phyloP scores from a whole-genome alignment of 2,329 filamentous ascomycete species.

The Albifimbria verrucaria region DNA sequence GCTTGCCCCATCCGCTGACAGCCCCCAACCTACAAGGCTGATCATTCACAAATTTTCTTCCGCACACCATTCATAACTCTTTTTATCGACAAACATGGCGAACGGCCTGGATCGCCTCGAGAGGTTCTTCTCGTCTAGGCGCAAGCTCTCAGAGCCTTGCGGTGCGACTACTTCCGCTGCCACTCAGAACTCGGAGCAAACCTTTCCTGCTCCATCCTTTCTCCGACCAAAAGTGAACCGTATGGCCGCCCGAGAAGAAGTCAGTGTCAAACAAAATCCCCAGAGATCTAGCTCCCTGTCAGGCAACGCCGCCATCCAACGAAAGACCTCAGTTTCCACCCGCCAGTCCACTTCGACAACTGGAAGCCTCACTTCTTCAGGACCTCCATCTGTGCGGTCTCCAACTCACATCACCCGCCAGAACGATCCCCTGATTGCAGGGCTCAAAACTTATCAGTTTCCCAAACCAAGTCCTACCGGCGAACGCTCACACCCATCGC shows the following conservation, averaged over 20 bases:
- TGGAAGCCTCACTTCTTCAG: slow-evolving; percentile 17
- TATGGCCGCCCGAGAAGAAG: slow-evolving; percentile 56
- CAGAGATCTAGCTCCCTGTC: slow-evolving; percentile 25
- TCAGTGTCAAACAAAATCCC: slow-evolving; percentile 24
- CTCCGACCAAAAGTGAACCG: slow-evolving; percentile 52
- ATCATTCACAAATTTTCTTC: too few relatives aligned
- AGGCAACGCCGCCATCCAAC: slow-evolving; percentile 13
- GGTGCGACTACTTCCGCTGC: slow-evolving; percentile 18
- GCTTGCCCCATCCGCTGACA: slow-evolving; percentile 5
- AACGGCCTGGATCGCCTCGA: slow-evolving; percentile 48
- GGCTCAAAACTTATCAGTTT: neutral
- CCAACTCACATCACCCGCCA: neutral
- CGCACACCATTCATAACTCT: too few relatives aligned
- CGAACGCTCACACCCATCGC: neutral
- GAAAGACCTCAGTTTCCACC: slow-evolving; percentile 9
- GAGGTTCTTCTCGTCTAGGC: slow-evolving; percentile 47
- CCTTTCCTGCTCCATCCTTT: slow-evolving; percentile 52
- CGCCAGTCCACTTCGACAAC: slow-evolving; percentile 14
- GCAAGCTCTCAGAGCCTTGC: slow-evolving; percentile 25
- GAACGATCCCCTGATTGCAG: neutral
- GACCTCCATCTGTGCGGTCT: neutral
- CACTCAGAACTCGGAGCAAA: slow-evolving; percentile 23
- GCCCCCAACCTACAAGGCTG: too few relatives aligned
- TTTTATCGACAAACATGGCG: slow-evolving; percentile 35
- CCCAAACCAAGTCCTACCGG: neutral